Evolutionary conservation across 148 eudicot genomes (phyloP).

Genomic region (Silene conica): DNA sequence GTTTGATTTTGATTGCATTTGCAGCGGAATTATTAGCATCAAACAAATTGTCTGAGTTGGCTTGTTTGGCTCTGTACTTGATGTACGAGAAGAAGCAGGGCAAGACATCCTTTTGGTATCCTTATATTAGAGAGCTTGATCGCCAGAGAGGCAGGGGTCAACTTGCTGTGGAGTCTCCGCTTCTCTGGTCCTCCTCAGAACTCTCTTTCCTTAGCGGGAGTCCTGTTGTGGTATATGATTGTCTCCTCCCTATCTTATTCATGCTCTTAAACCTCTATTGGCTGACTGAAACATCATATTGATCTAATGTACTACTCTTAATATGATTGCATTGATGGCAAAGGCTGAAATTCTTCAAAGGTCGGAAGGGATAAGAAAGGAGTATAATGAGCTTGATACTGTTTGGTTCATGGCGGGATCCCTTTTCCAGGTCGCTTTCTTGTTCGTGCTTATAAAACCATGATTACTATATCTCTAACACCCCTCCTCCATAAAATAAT

Average conservation of each 20-base stretch:
- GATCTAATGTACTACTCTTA: not conserved
- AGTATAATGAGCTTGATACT: slow-evolving; percentile 96
- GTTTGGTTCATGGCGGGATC: slow-evolving; percentile 99
- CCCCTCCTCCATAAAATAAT: no score
- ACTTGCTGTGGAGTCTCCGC: slow-evolving; percentile 94
- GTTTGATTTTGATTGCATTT: slow-evolving; percentile 39
- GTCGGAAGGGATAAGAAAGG: slow-evolving; percentile 83
- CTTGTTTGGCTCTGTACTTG: slow-evolving; percentile 94
- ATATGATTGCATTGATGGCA: slow-evolving; percentile 14
- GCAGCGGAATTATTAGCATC: slow-evolving; percentile 96
- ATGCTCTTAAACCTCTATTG: not conserved
- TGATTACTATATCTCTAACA: not conserved
- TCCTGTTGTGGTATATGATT: slow-evolving; percentile 63
- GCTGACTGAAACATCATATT: not conserved
- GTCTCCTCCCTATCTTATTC: slow-evolving; percentile 10
- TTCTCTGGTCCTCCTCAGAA: slow-evolving; percentile 79
- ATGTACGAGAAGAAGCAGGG: slow-evolving; percentile 99
- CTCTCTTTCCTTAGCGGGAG: slow-evolving; percentile 82
- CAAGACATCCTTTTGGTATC: slow-evolving; percentile 92
- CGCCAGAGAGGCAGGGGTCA: slow-evolving; percentile 99
- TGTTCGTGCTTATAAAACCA: not conserved
- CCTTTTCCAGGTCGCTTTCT: slow-evolving; percentile 69
- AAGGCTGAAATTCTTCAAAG: slow-evolving; percentile 84
- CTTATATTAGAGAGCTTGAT: slow-evolving; percentile 95
- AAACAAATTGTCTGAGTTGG: slow-evolving; percentile 93